Evolutionary conservation across 805 yeast species (phyloP).

Genomic region (Saturnispora serradocipensis): DNA sequence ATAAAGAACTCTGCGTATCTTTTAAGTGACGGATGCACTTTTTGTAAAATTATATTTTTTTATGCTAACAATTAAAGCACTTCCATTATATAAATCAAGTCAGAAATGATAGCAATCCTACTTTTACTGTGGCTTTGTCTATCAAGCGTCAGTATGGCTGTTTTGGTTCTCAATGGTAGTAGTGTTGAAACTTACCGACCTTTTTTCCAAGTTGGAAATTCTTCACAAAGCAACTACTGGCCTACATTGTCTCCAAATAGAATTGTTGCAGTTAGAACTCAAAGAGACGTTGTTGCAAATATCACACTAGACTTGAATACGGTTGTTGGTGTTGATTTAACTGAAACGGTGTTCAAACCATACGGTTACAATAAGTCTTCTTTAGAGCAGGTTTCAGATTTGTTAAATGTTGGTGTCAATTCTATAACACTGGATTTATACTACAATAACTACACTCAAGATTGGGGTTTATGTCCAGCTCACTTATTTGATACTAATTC

Average conservation of each 20-base stretch:
- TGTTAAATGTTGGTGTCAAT: slow-evolving; percentile 39
- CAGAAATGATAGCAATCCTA: background rate
- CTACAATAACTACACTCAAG: slow-evolving; percentile 37
- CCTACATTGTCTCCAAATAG: slow-evolving; percentile 23
- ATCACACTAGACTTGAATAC: slow-evolving; percentile 32
- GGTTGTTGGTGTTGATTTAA: slow-evolving; percentile 32
- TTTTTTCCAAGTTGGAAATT: background rate
- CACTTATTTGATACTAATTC: background rate
- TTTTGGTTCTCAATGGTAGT: background rate
- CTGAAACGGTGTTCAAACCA: slow-evolving; percentile 24
- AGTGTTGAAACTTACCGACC: background rate
- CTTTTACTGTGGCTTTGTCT: background rate
- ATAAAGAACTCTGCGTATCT: background rate
- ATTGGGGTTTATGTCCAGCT: slow-evolving; percentile 51
- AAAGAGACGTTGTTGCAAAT: slow-evolving; percentile 37
- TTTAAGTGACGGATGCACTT: background rate
- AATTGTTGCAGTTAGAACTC: slow-evolving; percentile 33
- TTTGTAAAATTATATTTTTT: background rate
- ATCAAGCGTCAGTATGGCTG: background rate
- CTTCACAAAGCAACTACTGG: slow-evolving; percentile 21
- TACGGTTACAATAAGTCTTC: slow-evolving; percentile 28
- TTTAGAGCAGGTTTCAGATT: slow-evolving; percentile 18
- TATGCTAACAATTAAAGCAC: background rate
- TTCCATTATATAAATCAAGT: background rate
- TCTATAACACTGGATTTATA: slow-evolving; percentile 45